These are phyloP conservation scores for Scutellaria galericulata DNA, from an alignment of 257 asterid species.

Conservation along the genomic window DNA sequence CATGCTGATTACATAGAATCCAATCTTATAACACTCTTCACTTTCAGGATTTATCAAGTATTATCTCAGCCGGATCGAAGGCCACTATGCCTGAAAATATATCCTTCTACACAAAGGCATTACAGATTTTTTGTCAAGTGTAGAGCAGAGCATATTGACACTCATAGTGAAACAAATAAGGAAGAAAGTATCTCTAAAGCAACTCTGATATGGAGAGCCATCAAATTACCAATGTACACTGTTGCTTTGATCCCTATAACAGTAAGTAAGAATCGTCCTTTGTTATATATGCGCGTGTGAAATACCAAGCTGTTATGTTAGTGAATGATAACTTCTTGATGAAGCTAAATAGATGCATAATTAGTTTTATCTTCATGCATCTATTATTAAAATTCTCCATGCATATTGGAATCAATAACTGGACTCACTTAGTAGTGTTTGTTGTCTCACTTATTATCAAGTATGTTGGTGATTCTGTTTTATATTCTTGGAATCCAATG, in stretches of 20 bases:
- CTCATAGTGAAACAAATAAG: slow-evolving; percentile 37
- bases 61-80: slow-evolving; percentile 39
- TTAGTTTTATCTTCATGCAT: too few relatives aligned
- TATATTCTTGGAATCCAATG: not conserved
- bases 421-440: not conserved
- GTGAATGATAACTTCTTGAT: too few relatives aligned
- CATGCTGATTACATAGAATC: slow-evolving; percentile 5
- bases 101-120: slow-evolving; percentile 27
- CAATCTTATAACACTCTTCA: not conserved
- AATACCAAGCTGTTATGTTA: not conserved
- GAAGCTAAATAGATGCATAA: too few relatives aligned
- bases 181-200: slow-evolving; percentile 56
- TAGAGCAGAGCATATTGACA: slow-evolving; percentile 39
- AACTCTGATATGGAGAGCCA: slow-evolving; percentile 86
- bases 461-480: not conserved
- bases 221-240: slow-evolving; percentile 72
- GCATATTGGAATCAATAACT: slow-evolving; percentile 7
- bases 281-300: not conserved
- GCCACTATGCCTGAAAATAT: slow-evolving; percentile 35
- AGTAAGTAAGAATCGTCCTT: slow-evolving; percentile 49
- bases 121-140: slow-evolving; percentile 35
- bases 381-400: not conserved
- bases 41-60: slow-evolving; percentile 51
- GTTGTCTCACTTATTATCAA: not conserved
- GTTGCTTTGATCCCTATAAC: slow-evolving; percentile 79